A percentile compares a stretch with the other conserved stretches of the same genome.
Evolutionary conservation across 768 basidiomycete genomes (phyloP).

Genomic region (Zangia roseola): DNA sequence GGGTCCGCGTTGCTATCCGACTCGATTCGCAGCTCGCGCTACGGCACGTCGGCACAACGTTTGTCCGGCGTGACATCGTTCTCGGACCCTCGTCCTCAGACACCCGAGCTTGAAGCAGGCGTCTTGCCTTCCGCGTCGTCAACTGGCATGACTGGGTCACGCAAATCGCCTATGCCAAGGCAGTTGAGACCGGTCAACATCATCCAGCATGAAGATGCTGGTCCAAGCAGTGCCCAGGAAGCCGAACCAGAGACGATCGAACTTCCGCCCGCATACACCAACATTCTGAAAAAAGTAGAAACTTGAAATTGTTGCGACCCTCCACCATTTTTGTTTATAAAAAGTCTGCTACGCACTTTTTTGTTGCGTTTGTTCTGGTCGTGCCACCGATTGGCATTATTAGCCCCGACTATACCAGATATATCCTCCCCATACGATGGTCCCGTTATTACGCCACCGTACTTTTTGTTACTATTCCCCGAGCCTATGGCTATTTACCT

Average conservation of each 20-base stretch:
- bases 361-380: no score
- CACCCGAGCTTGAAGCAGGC: constrained; percentile 39
- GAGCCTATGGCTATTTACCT: background rate
- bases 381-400: background rate
- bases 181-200: constrained; percentile 72
- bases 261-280: constrained; percentile 80
- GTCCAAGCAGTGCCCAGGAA: constrained; percentile 34
- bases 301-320: background rate
- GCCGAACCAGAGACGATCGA: constrained; percentile 72
- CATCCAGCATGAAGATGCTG: constrained; percentile 84
- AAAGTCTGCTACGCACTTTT: background rate
- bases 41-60: constrained; percentile 22
- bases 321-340: background rate
- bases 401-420: constrained; percentile 1
- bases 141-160: constrained; percentile 24
- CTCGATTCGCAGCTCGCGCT: constrained; percentile 21
- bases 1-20: constrained; percentile 19
- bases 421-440: background rate
- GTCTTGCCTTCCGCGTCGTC: constrained; percentile 21
- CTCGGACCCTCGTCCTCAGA: constrained; percentile 44
- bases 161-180: constrained; percentile 42
- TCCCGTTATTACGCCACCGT: background rate
- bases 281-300: constrained; percentile 39
- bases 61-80: constrained; percentile 28
- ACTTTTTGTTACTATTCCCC: background rate